phyloP scores from a whole-genome alignment of 1,284 basidiomycete species.

The Ustilago crameri region DNA sequence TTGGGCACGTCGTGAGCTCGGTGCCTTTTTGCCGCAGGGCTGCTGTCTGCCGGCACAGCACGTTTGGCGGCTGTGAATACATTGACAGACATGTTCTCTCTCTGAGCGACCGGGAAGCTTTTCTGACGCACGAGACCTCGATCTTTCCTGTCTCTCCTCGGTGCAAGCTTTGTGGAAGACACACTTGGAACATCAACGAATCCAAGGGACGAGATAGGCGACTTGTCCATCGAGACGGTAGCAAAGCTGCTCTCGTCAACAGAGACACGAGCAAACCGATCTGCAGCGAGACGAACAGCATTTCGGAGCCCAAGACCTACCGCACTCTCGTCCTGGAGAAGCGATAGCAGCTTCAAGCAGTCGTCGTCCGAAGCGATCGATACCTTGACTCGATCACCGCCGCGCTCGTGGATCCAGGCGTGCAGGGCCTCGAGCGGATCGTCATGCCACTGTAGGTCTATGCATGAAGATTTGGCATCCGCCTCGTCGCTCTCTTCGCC shows the following conservation, averaged over 20 bases:
- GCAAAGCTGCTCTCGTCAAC: constrained; percentile 25
- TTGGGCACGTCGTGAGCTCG: not conserved
- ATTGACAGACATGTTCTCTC: constrained; percentile 13
- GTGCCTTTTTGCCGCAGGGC: not conserved
- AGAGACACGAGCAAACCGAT: constrained; percentile 21
- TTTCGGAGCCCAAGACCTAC: constrained; percentile 9
- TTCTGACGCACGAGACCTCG: not conserved
- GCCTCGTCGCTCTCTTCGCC: not conserved
- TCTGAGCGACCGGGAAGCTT: not conserved
- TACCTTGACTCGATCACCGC: constrained; percentile 14
- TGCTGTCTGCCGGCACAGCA: not conserved
- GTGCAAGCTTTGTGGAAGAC: not conserved
- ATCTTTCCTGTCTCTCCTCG: not conserved
- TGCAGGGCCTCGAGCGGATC: constrained; percentile 44
- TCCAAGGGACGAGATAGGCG: not conserved
- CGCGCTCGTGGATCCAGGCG: constrained; percentile 35
- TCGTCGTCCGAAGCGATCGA: constrained; percentile 51
- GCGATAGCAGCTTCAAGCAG: constrained; percentile 32
- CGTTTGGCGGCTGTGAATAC: constrained; percentile 12
- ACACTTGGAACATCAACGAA: not conserved
- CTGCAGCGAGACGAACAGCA: constrained; percentile 28
- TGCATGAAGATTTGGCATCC: not conserved
- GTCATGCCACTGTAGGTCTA: constrained; percentile 20
- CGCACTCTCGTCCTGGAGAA: constrained; percentile 9
- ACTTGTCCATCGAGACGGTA: constrained; percentile 11